These are phyloP conservation scores for Lagerstroemia speciosa DNA, from an alignment of 345 rosid genomes.

Conservation along the genomic window DNA sequence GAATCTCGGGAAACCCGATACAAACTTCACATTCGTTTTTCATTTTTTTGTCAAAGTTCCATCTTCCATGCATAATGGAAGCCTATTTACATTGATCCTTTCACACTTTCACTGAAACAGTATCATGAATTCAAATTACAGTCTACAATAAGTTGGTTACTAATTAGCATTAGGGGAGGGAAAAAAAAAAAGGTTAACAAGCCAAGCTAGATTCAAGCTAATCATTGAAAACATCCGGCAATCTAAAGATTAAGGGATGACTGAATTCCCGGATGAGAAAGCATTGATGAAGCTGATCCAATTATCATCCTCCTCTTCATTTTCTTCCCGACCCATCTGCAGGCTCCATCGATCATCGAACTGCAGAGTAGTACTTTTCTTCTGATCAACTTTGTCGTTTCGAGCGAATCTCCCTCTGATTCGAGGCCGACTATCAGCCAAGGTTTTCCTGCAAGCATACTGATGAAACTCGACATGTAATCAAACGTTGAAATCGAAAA, in stretches of 20 bases:
- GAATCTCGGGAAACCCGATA: too few species aligned
- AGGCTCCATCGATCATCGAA: constrained; percentile 24
- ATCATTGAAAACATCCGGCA: neutral
- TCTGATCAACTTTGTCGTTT: constrained; percentile 60
- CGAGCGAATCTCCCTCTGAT: constrained; percentile 88
- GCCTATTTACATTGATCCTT: neutral
- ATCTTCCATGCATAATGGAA: neutral
- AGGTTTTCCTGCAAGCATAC: constrained; percentile 92
- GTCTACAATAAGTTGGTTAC: neutral
- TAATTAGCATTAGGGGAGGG: too few species aligned
- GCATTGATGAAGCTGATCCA: constrained; percentile 64
- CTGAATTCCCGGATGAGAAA: constrained; percentile 28
- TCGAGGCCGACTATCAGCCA: constrained; percentile 94
- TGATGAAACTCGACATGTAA: constrained; percentile 6
- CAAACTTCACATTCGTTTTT: neutral
- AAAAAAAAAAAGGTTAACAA: too few species aligned
- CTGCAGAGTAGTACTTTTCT: constrained; percentile 28
- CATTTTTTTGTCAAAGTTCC: neutral
- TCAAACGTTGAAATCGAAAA: too few species aligned
- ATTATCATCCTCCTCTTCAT: constrained; percentile 43
- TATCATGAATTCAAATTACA: neutral
- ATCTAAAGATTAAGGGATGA: constrained; percentile 27
- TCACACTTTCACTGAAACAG: too few species aligned
- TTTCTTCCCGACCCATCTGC: constrained; percentile 31
- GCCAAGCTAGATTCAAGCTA: neutral